Percentiles rank a stretch among this genome's conserved stretches.
Evolutionary conservation across 208 protist genomes (phyloP).

Genomic region (Trypanosomatidae sp.): DNA sequence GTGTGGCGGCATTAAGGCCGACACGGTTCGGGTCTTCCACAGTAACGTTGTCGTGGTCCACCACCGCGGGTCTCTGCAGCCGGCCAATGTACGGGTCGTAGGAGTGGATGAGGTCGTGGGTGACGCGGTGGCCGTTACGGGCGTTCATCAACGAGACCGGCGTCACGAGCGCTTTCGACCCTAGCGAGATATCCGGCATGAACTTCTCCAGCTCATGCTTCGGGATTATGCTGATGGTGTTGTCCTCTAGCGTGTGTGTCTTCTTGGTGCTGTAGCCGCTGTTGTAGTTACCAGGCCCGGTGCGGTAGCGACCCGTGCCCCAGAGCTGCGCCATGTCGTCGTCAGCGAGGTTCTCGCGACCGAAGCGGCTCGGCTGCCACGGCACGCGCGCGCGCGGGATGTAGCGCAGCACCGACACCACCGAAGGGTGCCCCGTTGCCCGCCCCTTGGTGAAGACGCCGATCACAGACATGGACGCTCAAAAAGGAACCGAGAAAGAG

Average conservation of each 20-base stretch:
- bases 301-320: slow-evolving; percentile 77
- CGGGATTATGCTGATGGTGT: slow-evolving; percentile 78
- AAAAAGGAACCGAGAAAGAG: not conserved
- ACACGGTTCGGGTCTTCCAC: slow-evolving; percentile 85
- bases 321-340: slow-evolving; percentile 75
- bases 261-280: slow-evolving; percentile 89
- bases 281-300: slow-evolving; percentile 83
- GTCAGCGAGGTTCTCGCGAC: slow-evolving; percentile 78
- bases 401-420: slow-evolving; percentile 77
- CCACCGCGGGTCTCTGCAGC: slow-evolving; percentile 67
- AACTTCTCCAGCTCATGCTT: slow-evolving; percentile 90
- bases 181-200: slow-evolving; percentile 90
- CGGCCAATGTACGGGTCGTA: slow-evolving; percentile 87
- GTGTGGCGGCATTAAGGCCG: slow-evolving; percentile 86
- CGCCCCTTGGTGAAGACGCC: slow-evolving; percentile 78
- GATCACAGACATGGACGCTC: slow-evolving; percentile 62
- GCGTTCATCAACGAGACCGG: slow-evolving; percentile 90
- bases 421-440: slow-evolving; percentile 54
- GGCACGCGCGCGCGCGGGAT: slow-evolving; percentile 84
- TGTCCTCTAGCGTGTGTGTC: slow-evolving; percentile 81
- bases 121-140: slow-evolving; percentile 88
- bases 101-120: slow-evolving; percentile 90
- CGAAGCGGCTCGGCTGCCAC: slow-evolving; percentile 88
- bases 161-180: slow-evolving; percentile 85
- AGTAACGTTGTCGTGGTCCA: slow-evolving; percentile 90